Base-by-base conservation (phyloP, 78 protist species). In the Dictyostelium citrinum region DNA sequence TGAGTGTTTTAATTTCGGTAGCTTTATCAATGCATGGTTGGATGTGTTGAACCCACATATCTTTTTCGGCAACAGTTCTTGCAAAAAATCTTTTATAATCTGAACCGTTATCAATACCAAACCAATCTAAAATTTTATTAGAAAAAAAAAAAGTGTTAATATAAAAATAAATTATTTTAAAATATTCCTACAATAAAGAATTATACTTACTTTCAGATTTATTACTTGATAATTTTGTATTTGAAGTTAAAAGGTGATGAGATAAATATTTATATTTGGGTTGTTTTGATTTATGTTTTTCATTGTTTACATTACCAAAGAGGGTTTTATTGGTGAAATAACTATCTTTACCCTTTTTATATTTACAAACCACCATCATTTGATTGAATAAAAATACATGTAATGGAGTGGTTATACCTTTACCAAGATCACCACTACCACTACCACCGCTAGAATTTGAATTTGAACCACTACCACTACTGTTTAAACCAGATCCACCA, bases 381-480 rank as follows among this genome's bases (percentile, higher is more conserved):
- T 88, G 93, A 35, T 88, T 88, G 85, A 88, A 88, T 24, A 88
- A 43, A 55, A 88, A 88, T n/a, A 78, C 93, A 46, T 88, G 85
- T 5, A 88, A 31, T 12, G 31, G 71, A 4, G 84, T 49, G 33
- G 72, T 55, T 6, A 74, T 58, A 5, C 72, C 60, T 11, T 24
- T 64, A 22, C 72, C 72, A 64, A 24, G 27, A n/a, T 24, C 35
- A 11, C 51, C 58, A 64, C 35, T 64, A 27, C 72, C 72, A 64
- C 72, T 24, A 61, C 71, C 35, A 22, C 51, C 39, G 35, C 71
- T 9, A 12, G 17, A 4, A 22, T 12, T 70, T 16, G 41, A 31
- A 17, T 29, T 70, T 31, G 37, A 31, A 16, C 37, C 43, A 70
- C 43, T 33, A 10, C 51, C n/a, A 27, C 39, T 17, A 2, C 29